These are phyloP conservation scores for Alternaria sp. DNA, from an alignment of 2,329 filamentous ascomycete genomes.

Conservation along the genomic window DNA sequence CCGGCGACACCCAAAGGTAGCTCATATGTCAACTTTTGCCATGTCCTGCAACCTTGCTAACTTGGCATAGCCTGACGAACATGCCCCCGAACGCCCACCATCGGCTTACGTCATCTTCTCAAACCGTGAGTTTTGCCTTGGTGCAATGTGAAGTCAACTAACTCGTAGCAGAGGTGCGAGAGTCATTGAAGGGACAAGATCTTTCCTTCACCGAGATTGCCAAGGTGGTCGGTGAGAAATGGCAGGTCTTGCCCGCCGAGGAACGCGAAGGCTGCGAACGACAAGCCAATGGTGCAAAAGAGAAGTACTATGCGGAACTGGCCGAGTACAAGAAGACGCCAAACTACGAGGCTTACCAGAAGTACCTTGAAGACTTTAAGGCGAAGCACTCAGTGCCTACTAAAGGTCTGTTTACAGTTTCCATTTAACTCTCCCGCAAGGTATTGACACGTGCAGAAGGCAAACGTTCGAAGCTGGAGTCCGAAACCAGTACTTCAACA, in stretches of 20 bases:
- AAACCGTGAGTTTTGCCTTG: conserved; percentile 68
- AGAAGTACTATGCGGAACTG: conserved; percentile 77
- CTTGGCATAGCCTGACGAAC: conserved; percentile 70
- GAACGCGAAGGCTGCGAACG: conserved; percentile 78
- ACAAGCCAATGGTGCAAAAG: conserved; percentile 76
- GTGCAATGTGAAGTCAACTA: conserved; percentile 17
- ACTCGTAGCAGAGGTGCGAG: conserved; percentile 70
- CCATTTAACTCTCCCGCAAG: conserved; percentile 5
- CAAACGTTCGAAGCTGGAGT: conserved; percentile 55
- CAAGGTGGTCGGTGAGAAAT: conserved; percentile 81
- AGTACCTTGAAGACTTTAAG: conserved; percentile 81
- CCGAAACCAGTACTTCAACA: conserved; percentile 46
- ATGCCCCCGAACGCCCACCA: conserved; percentile 80
- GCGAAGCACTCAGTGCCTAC: conserved; percentile 65
- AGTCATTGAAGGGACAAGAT: conserved; percentile 77
- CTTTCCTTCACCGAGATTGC: conserved; percentile 85
- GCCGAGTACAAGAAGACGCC: conserved; percentile 79
- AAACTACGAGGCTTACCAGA: conserved; percentile 72
- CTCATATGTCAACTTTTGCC: conserved; percentile 3
- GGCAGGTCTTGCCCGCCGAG: conserved; percentile 73
- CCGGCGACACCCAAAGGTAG: conserved; percentile 77
- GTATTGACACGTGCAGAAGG: conserved; percentile 46
- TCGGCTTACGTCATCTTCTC: conserved; percentile 88
- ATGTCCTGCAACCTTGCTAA: conserved; percentile 22
- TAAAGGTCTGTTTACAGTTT: conserved; percentile 40